phyloP scores from a whole-genome alignment of 441 rosid species.

The Adansonia rubrostipa region DNA sequence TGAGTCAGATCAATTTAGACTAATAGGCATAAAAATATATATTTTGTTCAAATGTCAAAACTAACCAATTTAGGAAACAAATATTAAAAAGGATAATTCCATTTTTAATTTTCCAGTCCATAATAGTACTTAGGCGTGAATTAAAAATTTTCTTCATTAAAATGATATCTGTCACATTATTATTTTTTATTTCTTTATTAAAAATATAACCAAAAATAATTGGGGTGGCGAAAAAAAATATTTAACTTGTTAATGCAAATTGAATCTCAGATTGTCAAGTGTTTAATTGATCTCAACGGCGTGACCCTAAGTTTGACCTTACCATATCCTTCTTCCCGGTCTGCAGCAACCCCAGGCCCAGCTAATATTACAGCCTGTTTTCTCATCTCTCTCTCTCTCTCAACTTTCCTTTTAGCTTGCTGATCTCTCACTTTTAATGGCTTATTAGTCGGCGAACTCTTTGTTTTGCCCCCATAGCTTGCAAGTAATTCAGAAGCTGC shows the following conservation, averaged over 20 bases:
- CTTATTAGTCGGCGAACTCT: constrained; percentile 20
- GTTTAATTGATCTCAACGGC: not conserved
- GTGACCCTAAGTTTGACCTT: constrained; percentile 27
- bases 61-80: not conserved
- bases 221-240: not conserved
- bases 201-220: not conserved
- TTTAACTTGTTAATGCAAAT: not conserved
- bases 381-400: not conserved
- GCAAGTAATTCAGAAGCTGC: not conserved
- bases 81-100: not conserved
- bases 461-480: constrained; percentile 11
- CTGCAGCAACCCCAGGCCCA: constrained; percentile 35
- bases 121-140: not conserved
- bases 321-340: constrained; percentile 23
- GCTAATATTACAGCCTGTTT: constrained; percentile 78
- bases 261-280: not conserved
- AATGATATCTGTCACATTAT: not conserved
- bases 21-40: not conserved
- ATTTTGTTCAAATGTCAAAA: not conserved
- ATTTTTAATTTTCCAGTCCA: not conserved
- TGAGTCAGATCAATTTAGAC: too few relatives aligned
- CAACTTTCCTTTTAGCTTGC: constrained; percentile 8
- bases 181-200: not conserved
- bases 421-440: not conserved
- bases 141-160: not conserved